Base-by-base conservation (phyloP, 2,329 filamentous ascomycete genomes). In the Verticillium nubilum region DNA sequence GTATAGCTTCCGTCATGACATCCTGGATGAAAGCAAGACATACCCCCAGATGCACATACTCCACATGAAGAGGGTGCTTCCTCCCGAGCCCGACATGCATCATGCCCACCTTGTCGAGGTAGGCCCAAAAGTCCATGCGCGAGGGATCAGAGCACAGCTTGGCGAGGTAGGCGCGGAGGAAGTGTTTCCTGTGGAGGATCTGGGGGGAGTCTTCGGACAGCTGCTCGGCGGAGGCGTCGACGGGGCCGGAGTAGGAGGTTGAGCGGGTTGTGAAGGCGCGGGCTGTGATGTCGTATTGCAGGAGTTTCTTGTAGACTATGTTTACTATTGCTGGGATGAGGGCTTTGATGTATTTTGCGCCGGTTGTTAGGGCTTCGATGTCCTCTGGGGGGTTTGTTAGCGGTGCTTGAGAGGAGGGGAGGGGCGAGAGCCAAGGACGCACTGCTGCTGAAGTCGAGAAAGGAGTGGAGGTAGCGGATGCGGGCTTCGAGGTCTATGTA, bases 321-420 rank as follows among this genome's bases (percentile, higher is more conserved):
- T 93, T 92, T 68, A 94, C 90, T 25, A 95, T 83, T 53, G 90
- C 87, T 1, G 91, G 91, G 63, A 94, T 92, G 31, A 94, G 82
- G n/a, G 87, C 85, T 68, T 89, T 89, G 76, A 92, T 88, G 74
- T 92, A 92, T 72, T 91, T 91, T 61, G 85, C 79, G 63, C 89
- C 89, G 2, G 80, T 78, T 15, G 84, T 79, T 37, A 93, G 81
- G 42, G 89, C 88, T 64, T 89, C 87, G 59, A 91, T 86, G 68
- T 92, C 89, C 62, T 82, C 89, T 90, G 61, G 4, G 17, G 17
- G 7, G 58, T 35, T 1, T 47, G 42, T 47, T 19, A 47, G 42
- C n/a, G n/a, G n/a, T 25, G 37, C 19, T 9, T 47, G 4, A 42
- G 33, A 27, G 15, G 55, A 7, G 27, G 33, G 17, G 23, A 52